These are phyloP conservation scores for Diplodia corticola DNA, from an alignment of 2,329 filamentous ascomycete species.

Conservation along the genomic window DNA sequence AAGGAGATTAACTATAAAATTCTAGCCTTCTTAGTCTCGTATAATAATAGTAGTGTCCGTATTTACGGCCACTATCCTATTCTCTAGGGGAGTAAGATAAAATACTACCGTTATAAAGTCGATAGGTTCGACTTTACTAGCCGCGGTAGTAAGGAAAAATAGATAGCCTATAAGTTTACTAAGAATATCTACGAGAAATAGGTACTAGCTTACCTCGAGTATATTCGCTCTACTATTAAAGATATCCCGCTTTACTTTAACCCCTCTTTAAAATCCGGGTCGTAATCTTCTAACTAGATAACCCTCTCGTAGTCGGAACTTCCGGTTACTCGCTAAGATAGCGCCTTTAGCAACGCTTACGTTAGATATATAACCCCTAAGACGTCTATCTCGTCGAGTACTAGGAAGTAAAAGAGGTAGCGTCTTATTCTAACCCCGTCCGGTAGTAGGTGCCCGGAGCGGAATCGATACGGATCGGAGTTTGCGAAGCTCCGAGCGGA, in stretches of 20 bases:
- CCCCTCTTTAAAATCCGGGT: not conserved
- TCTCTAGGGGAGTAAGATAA: slow-evolving; percentile 6
- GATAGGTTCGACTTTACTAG: slow-evolving; percentile 13
- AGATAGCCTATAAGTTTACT: slow-evolving; percentile 26
- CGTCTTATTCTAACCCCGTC: too few species aligned
- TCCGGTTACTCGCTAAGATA: too few species aligned
- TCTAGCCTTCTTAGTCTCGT: slow-evolving; percentile 13
- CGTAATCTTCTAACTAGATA: too few species aligned
- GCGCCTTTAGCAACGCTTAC: too few species aligned
- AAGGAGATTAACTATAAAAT: not conserved
- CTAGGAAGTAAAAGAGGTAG: too few species aligned
- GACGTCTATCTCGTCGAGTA: too few species aligned
- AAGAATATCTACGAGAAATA: slow-evolving; percentile 26
- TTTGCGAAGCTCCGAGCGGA: too few species aligned
- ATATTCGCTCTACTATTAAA: slow-evolving; percentile 25
- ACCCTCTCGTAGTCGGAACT: slow-evolving; percentile 2
- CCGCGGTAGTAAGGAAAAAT: slow-evolving; percentile 21
- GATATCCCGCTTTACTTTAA: slow-evolving; percentile 14
- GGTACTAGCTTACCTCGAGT: slow-evolving; percentile 24
- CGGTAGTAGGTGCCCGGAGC: too few species aligned
- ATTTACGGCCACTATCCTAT: slow-evolving; percentile 22
- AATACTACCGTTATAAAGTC: slow-evolving; percentile 17
- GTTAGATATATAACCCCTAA: too few species aligned
- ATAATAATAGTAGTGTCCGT: slow-evolving; percentile 11
- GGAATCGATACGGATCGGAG: too few species aligned